Evolutionary conservation across 179 eudicot species (phyloP).

Genomic region (Spergularia azorica): DNA sequence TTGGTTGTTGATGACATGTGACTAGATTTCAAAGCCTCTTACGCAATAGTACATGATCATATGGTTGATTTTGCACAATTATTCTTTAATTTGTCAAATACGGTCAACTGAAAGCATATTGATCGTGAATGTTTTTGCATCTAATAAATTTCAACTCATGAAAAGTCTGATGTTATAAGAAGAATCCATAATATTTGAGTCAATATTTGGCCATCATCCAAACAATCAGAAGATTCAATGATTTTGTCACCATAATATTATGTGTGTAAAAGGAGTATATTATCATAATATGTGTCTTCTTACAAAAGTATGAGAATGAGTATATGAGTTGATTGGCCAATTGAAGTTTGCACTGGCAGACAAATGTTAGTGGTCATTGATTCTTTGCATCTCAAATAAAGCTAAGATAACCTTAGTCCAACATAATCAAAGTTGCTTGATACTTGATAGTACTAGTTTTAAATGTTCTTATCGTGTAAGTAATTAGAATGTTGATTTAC

Average conservation of each 20-base stretch:
- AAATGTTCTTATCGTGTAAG: too few species aligned
- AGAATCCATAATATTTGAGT: slow-evolving; percentile 16
- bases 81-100: slow-evolving; percentile 9
- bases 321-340: slow-evolving; percentile 13
- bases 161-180: slow-evolving; percentile 6
- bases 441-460: too few species aligned
- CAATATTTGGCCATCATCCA: slow-evolving; percentile 28
- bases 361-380: slow-evolving; percentile 31
- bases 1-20: slow-evolving; percentile 26
- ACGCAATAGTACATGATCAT: slow-evolving; percentile 6
- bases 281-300: too few species aligned
- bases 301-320: too few species aligned
- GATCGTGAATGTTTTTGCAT: background rate
- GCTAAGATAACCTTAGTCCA: slow-evolving; percentile 12
- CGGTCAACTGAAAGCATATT: slow-evolving; percentile 23
- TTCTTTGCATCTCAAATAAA: slow-evolving; percentile 23
- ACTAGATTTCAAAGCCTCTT: background rate
- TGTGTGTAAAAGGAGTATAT: background rate
- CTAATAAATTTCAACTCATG: background rate
- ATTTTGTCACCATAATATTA: slow-evolving; percentile 14
- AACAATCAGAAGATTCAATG: slow-evolving; percentile 30
- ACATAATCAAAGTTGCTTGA: too few species aligned
- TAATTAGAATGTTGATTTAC: too few species aligned
- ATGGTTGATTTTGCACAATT: background rate
- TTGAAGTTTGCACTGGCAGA: slow-evolving; percentile 30